A percentile compares a stretch with the other conserved stretches of the same genome.
phyloP scores from a whole-genome alignment of 305 asterid genomes.

The Fraxinus albicans region DNA sequence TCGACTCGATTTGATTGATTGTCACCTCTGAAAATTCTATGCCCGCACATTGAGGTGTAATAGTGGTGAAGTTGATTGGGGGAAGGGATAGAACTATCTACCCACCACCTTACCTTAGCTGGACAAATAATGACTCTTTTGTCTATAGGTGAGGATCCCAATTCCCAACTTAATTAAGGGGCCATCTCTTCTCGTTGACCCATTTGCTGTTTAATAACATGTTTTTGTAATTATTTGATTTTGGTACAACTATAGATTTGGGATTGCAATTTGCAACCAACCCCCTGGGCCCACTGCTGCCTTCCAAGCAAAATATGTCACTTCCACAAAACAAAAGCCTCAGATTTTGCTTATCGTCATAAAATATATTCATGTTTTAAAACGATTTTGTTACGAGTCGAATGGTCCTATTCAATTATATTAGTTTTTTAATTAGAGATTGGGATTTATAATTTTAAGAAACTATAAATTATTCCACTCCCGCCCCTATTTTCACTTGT shows the following conservation, averaged over 20 bases:
- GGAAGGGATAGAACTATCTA: background rate
- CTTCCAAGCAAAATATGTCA: background rate
- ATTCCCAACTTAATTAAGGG: constrained; percentile 23
- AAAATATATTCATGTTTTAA: background rate
- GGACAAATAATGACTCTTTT: constrained; percentile 33
- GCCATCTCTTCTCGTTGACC: constrained; percentile 9
- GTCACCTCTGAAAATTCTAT: background rate
- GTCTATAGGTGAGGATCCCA: constrained; percentile 22
- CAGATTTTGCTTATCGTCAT: background rate
- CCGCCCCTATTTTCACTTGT: background rate
- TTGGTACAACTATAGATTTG: background rate
- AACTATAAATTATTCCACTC: too few relatives aligned
- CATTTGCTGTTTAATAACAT: background rate
- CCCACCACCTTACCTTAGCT: constrained; percentile 22
- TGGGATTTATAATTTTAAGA: background rate
- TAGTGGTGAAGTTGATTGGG: constrained; percentile 9
- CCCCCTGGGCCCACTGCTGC: background rate
- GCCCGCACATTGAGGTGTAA: background rate
- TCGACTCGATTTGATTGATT: background rate
- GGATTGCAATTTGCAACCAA: background rate
- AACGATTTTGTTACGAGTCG: background rate
- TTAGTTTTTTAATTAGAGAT: background rate
- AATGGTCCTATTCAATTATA: background rate
- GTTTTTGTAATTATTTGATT: constrained; percentile 12
- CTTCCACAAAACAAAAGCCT: background rate